These are phyloP conservation scores for Aspergillus sp. DNA, from an alignment of 2,329 filamentous ascomycete genomes.

Conservation along the genomic window DNA sequence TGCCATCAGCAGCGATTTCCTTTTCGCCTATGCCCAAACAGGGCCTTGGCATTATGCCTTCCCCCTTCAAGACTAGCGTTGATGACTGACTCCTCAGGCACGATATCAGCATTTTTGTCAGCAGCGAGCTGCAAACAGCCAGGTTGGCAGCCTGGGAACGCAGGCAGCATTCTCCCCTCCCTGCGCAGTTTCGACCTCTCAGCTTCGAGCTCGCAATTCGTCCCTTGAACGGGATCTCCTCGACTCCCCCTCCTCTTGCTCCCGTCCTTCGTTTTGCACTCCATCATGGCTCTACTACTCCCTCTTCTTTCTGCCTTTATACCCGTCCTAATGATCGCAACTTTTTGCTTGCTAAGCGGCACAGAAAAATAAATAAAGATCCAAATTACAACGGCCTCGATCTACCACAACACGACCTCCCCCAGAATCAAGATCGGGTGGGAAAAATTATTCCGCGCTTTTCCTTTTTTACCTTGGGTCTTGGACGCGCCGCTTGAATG, in stretches of 20 bases:
- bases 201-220: conserved; percentile 5
- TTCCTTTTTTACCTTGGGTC: conserved; percentile 20
- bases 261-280: background rate
- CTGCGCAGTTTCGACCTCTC: conserved; percentile 6
- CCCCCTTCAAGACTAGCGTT: conserved; percentile 9
- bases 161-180: conserved; percentile 3
- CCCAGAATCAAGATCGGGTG: conserved; percentile 17
- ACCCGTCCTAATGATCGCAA: conserved; percentile 11
- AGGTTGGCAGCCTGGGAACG: conserved; percentile 5
- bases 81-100: conserved; percentile 4
- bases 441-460: conserved; percentile 23
- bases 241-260: conserved; percentile 8
- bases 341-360: conserved; percentile 3
- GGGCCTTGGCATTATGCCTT: conserved; percentile 10
- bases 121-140: conserved; percentile 1
- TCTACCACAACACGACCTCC: conserved; percentile 5
- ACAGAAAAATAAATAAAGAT: background rate
- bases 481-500: conserved; percentile 21
- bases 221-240: conserved; percentile 12
- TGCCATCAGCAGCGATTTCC: background rate
- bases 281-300: conserved; percentile 5
- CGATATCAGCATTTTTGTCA: background rate
- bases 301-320: conserved; percentile 4
- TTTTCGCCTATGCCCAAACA: conserved; percentile 16
- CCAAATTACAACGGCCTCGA: background rate